Evolutionary conservation across 192 early-diverging fungal species (phyloP).

Genomic region (Piromyces sp.): DNA sequence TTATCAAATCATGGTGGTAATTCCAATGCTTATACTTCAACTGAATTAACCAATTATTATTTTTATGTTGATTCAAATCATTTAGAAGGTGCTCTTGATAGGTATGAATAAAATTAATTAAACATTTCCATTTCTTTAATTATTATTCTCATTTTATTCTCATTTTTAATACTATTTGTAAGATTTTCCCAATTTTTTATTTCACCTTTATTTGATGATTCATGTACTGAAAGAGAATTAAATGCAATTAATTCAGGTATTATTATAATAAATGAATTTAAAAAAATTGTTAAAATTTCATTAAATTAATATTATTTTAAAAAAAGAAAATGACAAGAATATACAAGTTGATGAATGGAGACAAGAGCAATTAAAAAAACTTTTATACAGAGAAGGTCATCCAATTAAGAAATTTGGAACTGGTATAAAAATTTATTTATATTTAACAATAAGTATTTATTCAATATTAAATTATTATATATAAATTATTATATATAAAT

Average conservation of each 20-base stretch:
- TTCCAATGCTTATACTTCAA: conserved; percentile 63
- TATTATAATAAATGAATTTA: neutral
- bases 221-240: conserved; percentile 83
- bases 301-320: no score
- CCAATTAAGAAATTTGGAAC: conserved; percentile 84
- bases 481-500: no score
- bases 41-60: conserved; percentile 74
- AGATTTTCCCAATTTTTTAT: conserved; percentile 89
- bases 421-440: neutral
- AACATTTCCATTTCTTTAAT: no score
- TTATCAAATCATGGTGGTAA: conserved; percentile 55
- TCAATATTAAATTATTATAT: no score
- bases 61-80: conserved; percentile 54
- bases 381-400: conserved; percentile 53
- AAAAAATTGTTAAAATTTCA: no score
- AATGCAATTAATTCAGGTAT: conserved; percentile 78
- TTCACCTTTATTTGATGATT: conserved; percentile 65
- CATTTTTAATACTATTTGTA: conserved; percentile 41
- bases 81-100: conserved; percentile 37
- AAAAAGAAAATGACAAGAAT: conserved; percentile 78
- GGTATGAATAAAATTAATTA: conserved; percentile 6
- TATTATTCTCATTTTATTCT: conserved; percentile 17
- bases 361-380: conserved; percentile 71
- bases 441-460: neutral
- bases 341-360: conserved; percentile 81